A percentile compares a stretch with the other conserved stretches of the same genome.
phyloP scores from a whole-genome alignment of 495 filamentous ascomycete species.

The Lindgomyces ingoldianus region DNA sequence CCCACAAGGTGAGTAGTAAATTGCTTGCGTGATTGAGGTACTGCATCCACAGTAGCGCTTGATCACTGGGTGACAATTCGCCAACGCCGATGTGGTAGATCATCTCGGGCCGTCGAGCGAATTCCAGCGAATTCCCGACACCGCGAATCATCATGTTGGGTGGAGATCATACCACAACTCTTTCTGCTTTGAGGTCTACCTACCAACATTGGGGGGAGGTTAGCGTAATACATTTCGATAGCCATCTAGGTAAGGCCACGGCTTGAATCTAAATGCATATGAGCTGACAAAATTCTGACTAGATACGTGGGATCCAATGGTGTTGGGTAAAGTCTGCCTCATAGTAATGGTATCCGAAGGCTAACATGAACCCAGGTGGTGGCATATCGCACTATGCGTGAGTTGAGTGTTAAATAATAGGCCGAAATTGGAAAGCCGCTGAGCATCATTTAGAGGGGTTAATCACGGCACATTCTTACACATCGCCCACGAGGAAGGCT shows the following conservation, averaged over 20 bases:
- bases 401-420: constrained; percentile 17
- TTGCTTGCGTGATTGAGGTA: too few relatives aligned
- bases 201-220: constrained; percentile 51
- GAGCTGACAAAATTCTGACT: background rate
- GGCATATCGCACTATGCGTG: constrained; percentile 55
- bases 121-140: constrained; percentile 33
- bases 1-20: constrained; percentile 45
- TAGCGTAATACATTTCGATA: constrained; percentile 59
- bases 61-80: too few relatives aligned
- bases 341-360: background rate
- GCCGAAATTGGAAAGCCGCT: background rate
- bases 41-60: too few relatives aligned
- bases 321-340: constrained; percentile 43
- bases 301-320: constrained; percentile 55
- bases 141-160: constrained; percentile 56
- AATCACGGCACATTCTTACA: constrained; percentile 58
- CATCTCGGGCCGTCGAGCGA: constrained; percentile 38
- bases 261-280: too few relatives aligned
- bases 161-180: constrained; percentile 56
- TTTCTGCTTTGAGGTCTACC: constrained; percentile 52
- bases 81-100: constrained; percentile 37
- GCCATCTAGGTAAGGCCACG: constrained; percentile 49
- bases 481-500: constrained; percentile 56
- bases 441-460: constrained; percentile 45
- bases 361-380: constrained; percentile 40